A percentile compares a stretch with the other conserved stretches of the same genome.
Evolutionary conservation across 805 yeast genomes (phyloP).

Genomic region (Spathaspora boniae): DNA sequence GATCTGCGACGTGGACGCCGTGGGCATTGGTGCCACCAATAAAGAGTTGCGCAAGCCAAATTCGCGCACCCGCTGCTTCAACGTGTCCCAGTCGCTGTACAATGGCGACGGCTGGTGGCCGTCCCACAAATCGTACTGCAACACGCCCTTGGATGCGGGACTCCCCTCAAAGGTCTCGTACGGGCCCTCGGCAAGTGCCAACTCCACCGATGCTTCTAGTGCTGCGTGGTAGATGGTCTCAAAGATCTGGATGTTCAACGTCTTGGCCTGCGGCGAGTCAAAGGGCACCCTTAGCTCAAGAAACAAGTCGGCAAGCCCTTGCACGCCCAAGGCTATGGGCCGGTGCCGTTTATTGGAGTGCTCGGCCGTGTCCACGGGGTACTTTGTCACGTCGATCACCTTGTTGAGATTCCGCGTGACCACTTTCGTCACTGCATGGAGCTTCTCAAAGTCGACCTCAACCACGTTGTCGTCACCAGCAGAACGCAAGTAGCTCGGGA

Average conservation of each 20-base stretch:
- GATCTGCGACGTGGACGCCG: constrained; percentile 96
- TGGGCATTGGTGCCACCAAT: constrained; percentile 94
- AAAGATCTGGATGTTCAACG: constrained; percentile 78
- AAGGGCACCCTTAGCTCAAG: constrained; percentile 79
- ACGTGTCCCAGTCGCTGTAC: constrained; percentile 76
- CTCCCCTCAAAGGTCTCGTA: constrained; percentile 79
- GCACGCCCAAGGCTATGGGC: constrained; percentile 98
- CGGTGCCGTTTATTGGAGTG: constrained; percentile 77
- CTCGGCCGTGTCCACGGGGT: constrained; percentile 78
- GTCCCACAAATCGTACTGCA: constrained; percentile 89
- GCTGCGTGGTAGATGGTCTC: constrained; percentile 96
- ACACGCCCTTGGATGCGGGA: constrained; percentile 80
- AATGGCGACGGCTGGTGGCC: constrained; percentile 71
- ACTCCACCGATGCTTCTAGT: constrained; percentile 79
- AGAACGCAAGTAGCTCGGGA: constrained; percentile 64
- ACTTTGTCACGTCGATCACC: constrained; percentile 79
- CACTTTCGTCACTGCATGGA: constrained; percentile 76
- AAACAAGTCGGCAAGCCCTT: constrained; percentile 91
- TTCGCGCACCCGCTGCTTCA: constrained; percentile 55
- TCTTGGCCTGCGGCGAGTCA: constrained; percentile 75
- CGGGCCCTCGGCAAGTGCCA: constrained; percentile 66
- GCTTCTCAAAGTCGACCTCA: constrained; percentile 64
- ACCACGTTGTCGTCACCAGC: constrained; percentile 32
- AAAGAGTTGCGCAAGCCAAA: constrained; percentile 85
- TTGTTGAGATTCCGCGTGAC: constrained; percentile 74